These are phyloP conservation scores for Colletotrichum aenigma DNA, from an alignment of 2,329 filamentous ascomycete species.

Conservation along the genomic window DNA sequence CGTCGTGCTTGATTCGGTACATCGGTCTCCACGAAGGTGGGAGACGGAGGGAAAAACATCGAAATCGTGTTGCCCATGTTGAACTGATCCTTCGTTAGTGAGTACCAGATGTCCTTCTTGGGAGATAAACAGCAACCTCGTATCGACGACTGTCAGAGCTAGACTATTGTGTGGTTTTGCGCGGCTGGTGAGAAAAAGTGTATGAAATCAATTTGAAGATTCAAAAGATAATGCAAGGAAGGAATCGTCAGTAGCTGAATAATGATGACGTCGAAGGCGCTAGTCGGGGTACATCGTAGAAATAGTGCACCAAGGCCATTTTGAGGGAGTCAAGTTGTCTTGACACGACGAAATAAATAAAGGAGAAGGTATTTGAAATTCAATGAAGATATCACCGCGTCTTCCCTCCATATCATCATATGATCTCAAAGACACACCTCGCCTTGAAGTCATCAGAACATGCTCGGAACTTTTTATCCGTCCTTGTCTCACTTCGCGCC, in stretches of 20 bases:
- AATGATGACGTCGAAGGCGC: not conserved
- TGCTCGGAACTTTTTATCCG: not conserved
- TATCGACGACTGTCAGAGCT: accelerated
- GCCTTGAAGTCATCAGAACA: not conserved
- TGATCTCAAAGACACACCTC: not conserved
- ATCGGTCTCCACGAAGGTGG: not conserved
- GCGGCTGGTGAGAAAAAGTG: not conserved
- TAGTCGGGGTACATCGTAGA: not conserved
- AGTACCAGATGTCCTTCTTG: accelerated
- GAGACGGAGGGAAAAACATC: not conserved
- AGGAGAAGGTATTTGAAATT: not conserved
- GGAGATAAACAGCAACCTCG: not conserved
- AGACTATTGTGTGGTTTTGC: not conserved
- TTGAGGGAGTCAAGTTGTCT: not conserved
- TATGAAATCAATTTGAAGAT: not conserved
- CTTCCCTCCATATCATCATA: not conserved
- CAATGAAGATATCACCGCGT: not conserved
- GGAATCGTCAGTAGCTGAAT: not conserved
- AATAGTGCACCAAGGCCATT: not conserved
- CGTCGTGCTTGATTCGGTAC: not conserved
- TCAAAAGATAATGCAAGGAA: not conserved
- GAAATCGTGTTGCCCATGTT: not conserved
- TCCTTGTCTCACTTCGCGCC: too few relatives aligned
- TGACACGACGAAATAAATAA: not conserved
- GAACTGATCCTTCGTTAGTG: not conserved